Base-by-base conservation (phyloP, 768 basidiomycete genomes). In the Leccinum longicurvipes region DNA sequence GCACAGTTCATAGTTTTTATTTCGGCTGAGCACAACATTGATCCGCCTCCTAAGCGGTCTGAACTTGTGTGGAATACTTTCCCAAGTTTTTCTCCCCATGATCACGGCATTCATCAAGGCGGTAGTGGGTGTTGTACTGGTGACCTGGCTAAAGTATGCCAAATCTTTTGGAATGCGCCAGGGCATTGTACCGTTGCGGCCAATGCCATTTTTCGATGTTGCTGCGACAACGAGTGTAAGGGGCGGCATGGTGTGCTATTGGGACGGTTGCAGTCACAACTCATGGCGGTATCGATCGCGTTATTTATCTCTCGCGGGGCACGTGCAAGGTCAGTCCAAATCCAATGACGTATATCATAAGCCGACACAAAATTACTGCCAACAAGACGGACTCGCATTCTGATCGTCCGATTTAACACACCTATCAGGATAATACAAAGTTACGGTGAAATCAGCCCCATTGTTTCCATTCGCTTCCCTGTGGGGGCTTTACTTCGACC, bases 71-170 rank as follows among this genome's bases (percentile, higher is more conserved):
- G 97, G 96, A 53, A 99, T 98, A 68, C 91, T 91, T 74, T 98
- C 93, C 97, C 97, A 99, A 14, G 94, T 96, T 66, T 91, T 93
- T 54, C 96, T 81, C 12, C 97, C 97, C 96, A 99, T 98, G 53
- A 98, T 75, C 19, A 98, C 87, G 1, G 82, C 84, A 72, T 98
- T 98, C 55, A 68, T 74, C 45, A 65, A 68, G 6, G 76, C 79
- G 34, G 77, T 72, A 34, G 78, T 72, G 6, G 85, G 82, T 29
- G 84, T 81, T 36, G 70, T 74, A 6, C 82, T 82, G 29, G 91
- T 91, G 68, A 87, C 85, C 51, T 81, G 79, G n/a, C 87, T 85
- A 69, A 99, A 99, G 72, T 96, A 97, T 50, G 87, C 85, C 82
- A 98, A 86, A 68, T 99, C 97, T 55, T 81, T 83, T 0, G 91